These are phyloP conservation scores for Pestalotiopsis sp. DNA, from an alignment of 2,329 filamentous ascomycete genomes.

Conservation along the genomic window DNA sequence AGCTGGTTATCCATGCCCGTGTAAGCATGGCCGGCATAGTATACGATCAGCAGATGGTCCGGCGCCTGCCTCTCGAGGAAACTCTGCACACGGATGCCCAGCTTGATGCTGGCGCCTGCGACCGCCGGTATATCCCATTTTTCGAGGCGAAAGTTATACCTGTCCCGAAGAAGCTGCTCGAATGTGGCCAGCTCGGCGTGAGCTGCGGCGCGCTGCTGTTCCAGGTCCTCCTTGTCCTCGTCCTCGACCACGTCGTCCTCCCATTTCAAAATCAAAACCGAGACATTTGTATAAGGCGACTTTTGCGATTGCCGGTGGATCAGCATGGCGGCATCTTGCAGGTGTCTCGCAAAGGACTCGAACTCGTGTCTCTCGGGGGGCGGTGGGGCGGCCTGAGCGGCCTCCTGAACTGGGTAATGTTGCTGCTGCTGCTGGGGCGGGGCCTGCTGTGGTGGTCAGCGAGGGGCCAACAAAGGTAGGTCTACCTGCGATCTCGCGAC, in stretches of 20 bases:
- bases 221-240: not conserved
- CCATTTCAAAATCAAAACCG: constrained; percentile 64
- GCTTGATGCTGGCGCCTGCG: constrained; percentile 61
- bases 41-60: constrained; percentile 65
- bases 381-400: constrained; percentile 27
- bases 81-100: constrained; percentile 61
- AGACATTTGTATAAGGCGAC: constrained; percentile 59
- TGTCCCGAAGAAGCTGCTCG: constrained; percentile 60
- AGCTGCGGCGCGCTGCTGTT: constrained; percentile 35
- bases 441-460: constrained; percentile 4
- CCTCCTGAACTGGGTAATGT: constrained; percentile 31
- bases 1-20: constrained; percentile 61
- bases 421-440: constrained; percentile 15
- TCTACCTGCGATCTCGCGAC: constrained; percentile 8
- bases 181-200: constrained; percentile 57
- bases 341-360: constrained; percentile 67
- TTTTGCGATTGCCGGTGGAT: constrained; percentile 66
- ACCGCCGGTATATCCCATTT: constrained; percentile 64
- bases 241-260: constrained; percentile 50
- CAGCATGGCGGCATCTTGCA: constrained; percentile 70
- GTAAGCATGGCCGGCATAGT: constrained; percentile 66
- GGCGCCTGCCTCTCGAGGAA: constrained; percentile 61
- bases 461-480: not conserved
- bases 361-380: constrained; percentile 60
- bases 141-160: constrained; percentile 63